These are phyloP conservation scores for Podaxis pistillaris DNA, from an alignment of 768 basidiomycete species.

Conservation along the genomic window DNA sequence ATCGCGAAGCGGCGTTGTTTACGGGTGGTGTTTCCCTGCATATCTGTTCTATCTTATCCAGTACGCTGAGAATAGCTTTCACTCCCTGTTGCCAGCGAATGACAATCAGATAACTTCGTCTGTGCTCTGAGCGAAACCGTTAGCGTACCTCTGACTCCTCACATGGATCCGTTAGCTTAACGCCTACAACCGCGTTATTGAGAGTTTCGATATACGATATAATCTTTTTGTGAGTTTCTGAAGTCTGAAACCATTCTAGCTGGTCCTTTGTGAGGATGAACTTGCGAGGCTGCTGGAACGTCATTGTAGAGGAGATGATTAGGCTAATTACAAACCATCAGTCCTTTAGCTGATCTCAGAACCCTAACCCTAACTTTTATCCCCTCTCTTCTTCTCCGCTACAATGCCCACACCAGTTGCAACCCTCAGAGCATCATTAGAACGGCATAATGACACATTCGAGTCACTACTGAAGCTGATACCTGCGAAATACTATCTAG, in stretches of 20 bases:
- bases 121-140: constrained; percentile 1
- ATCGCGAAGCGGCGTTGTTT: constrained; percentile 87
- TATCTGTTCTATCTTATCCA: constrained; percentile 65
- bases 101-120: constrained; percentile 1
- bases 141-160: constrained; percentile 56
- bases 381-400: not conserved
- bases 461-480: constrained; percentile 82
- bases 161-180: constrained; percentile 70
- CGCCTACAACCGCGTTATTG: constrained; percentile 72
- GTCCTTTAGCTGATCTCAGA: not conserved
- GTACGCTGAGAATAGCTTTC: constrained; percentile 54
- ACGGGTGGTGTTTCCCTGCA: constrained; percentile 78
- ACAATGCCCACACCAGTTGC: constrained; percentile 49
- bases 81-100: constrained; percentile 49
- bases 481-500: constrained; percentile 86
- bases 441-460: constrained; percentile 84
- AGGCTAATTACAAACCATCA: not conserved
- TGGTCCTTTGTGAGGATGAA: constrained; percentile 75
- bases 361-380: constrained; percentile 13
- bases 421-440: constrained; percentile 60
- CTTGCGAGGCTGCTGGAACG: constrained; percentile 60
- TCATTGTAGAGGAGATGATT: constrained; percentile 20
- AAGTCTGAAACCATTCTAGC: constrained; percentile 77
- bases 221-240: constrained; percentile 66
- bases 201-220: constrained; percentile 69